Conservation (phyloP, 2,329 filamentous ascomycete genomes). For the Decorospora gaudefroyi region DNA sequence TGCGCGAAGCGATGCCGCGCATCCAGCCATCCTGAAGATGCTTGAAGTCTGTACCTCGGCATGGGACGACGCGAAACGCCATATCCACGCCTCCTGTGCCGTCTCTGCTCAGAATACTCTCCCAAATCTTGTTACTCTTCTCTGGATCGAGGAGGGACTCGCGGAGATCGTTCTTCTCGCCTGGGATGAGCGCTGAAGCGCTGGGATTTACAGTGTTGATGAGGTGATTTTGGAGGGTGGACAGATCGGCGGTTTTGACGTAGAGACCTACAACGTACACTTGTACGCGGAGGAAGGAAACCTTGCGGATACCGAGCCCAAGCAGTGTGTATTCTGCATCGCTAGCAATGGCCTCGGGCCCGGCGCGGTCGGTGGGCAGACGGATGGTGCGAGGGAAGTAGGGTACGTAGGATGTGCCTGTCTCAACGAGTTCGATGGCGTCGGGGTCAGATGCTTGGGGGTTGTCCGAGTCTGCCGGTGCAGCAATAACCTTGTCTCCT, state of each 20-base stretch:
- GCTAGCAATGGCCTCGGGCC: slow-evolving; percentile 26
- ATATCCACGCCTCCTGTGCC: slow-evolving; percentile 65
- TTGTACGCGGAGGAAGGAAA: slow-evolving; percentile 86
- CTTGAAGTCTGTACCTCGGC: slow-evolving; percentile 91
- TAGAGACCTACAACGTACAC: slow-evolving; percentile 97
- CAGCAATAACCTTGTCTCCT: slow-evolving; percentile 63
- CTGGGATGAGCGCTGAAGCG: slow-evolving; percentile 80
- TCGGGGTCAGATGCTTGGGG: slow-evolving; percentile 50
- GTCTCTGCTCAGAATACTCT: slow-evolving; percentile 64
- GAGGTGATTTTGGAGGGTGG: slow-evolving; percentile 75
- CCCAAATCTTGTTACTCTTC: slow-evolving; percentile 74
- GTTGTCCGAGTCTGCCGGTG: slow-evolving; percentile 40
- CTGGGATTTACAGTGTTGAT: slow-evolving; percentile 74
- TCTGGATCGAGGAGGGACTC: slow-evolving; percentile 69
- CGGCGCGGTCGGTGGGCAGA: slow-evolving; percentile 56
- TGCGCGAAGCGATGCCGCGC: slow-evolving; percentile 76
- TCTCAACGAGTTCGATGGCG: slow-evolving; percentile 74
- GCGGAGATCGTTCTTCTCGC: slow-evolving; percentile 76
- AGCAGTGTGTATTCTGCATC: slow-evolving; percentile 79
- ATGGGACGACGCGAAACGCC: slow-evolving; percentile 81
- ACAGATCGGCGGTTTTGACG: slow-evolving; percentile 80
- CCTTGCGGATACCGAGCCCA: slow-evolving; percentile 83
- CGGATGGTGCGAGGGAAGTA: slow-evolving; percentile 75
- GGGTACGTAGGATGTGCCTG: slow-evolving; percentile 78
- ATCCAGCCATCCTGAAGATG: slow-evolving; percentile 93